Evolutionary conservation across 495 filamentous ascomycete genomes (phyloP), one percentile per base, ranked within the genome.

Genomic region (Neurospora sp.): DNA sequence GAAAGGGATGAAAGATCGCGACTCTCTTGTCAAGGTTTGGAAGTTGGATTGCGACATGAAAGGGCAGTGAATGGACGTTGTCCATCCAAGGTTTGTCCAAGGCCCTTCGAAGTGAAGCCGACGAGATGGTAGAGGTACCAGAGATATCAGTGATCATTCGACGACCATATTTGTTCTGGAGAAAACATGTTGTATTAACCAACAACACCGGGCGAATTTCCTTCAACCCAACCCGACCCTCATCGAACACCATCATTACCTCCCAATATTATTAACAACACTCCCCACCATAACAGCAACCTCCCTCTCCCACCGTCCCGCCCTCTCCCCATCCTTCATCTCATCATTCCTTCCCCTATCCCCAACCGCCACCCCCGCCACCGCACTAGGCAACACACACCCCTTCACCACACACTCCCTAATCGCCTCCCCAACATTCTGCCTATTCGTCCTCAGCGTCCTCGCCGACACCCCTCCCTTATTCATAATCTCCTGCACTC

Each of bases 261-360:
- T 77, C 11, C 83, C 83, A 2, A 84, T 73, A 72, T 84, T 84
- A 37, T 81, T 82, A 37, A 87, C 79, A 0, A 97, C 88, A 62
- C 91, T 90, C 72, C 92, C 90, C 71, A 97, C 92, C 94, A 99
- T 97, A 41, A 99, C 94, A 7, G 95, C 94, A 38, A 95, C 91
- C 82, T 98, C 96, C 72, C 94, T 88, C 78, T 98, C 96, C 91
- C 93, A 97, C 3, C 72, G 46, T 31, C 75, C 75, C 0, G 7
- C 8, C 2, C 23, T 44, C 35, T 73, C 76, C 71, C 85, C 78
- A 4, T 73, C 87, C 46, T 87, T 85, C 71, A 82, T 83, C 59
- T 80, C 82, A 6, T 79, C 78, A 0, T 72, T 74, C 40, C 75
- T 81, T 9, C 76, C 66, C 0, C 75, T 75, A 77, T 84, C 83